phyloP scores from a whole-genome alignment of 129 eudicot genomes.

The Flaveria trinervia region DNA sequence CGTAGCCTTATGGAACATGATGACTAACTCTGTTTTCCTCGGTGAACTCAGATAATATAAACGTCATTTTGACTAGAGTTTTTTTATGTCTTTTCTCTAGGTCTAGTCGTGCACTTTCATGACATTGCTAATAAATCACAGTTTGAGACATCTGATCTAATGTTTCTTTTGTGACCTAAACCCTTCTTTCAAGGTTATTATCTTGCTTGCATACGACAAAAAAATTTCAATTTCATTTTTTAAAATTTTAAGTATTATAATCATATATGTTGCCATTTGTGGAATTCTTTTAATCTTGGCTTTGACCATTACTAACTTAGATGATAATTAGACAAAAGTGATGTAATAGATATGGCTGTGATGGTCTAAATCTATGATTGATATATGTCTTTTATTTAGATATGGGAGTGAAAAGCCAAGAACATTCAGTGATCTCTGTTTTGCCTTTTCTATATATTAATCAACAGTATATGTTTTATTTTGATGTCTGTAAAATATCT shows the following conservation, averaged over 20 bases:
- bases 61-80: neutral
- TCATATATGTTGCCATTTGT: neutral
- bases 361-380: neutral
- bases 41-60: neutral
- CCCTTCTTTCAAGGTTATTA: constrained; percentile 17
- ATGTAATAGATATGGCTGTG: constrained; percentile 10
- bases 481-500: constrained; percentile 7
- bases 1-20: constrained; percentile 10
- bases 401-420: constrained; percentile 17
- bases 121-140: neutral
- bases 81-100: constrained; percentile 3
- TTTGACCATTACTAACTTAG: neutral
- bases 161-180: neutral
- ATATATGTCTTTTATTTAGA: neutral
- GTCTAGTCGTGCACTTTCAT: neutral
- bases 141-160: neutral
- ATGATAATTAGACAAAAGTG: neutral
- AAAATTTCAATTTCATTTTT: neutral
- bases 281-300: neutral
- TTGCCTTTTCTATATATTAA: neutral
- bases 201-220: neutral
- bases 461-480: neutral
- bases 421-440: constrained; percentile 14
- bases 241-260: neutral
- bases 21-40: neutral